Conservation (phyloP, 73 alveolate genomes). For the Tetrahymena malaccensis region DNA sequence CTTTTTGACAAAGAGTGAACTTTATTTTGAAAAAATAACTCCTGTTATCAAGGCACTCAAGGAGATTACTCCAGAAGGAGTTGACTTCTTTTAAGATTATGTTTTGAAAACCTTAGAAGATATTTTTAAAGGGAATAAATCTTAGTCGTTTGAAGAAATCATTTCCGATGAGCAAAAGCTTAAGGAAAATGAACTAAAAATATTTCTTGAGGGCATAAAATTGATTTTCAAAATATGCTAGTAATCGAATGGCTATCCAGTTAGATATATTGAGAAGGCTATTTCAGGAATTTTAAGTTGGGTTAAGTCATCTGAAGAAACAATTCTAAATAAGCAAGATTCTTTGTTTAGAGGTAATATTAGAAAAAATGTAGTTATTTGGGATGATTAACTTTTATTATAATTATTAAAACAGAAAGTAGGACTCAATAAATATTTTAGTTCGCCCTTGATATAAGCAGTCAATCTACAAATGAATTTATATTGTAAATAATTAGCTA, state of each 20-base stretch:
- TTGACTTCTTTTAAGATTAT: not conserved
- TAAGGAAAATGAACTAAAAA: not conserved
- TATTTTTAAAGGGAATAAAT: not conserved
- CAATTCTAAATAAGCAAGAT: not conserved
- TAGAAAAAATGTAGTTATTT: too few species aligned
- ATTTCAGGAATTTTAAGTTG: not conserved
- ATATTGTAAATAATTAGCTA: not conserved
- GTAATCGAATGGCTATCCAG: not conserved
- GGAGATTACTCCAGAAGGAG: not conserved
- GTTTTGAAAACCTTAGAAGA: not conserved
- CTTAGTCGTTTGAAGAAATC: not conserved
- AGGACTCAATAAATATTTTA: not conserved
- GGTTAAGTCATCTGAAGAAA: not conserved
- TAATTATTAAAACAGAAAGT: not conserved
- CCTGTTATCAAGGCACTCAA: not conserved
- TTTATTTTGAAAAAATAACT: not conserved
- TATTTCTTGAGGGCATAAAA: not conserved
- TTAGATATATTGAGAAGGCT: not conserved
- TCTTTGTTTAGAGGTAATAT: not conserved
- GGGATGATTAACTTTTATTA: too few species aligned
- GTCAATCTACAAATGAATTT: constrained; percentile 3
- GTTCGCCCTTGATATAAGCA: not conserved
- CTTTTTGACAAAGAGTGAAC: not conserved
- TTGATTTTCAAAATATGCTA: not conserved
- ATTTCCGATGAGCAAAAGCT: not conserved